Percentiles rank a stretch among this genome's conserved stretches.
Evolutionary conservation across 331 rosid species (phyloP).

Genomic region (Quercus phellos): DNA sequence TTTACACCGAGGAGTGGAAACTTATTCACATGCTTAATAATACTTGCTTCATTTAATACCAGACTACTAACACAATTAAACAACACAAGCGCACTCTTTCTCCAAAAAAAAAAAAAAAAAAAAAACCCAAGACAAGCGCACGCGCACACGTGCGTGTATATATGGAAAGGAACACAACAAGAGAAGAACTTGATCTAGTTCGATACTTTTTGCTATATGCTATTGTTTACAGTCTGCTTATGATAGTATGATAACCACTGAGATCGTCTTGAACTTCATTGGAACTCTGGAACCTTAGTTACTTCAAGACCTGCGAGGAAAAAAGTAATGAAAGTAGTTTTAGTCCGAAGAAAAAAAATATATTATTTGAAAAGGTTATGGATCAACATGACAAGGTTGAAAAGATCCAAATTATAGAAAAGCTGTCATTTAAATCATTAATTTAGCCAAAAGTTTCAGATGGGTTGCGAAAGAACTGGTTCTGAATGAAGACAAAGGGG

Average conservation of each 20-base stretch:
- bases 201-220: conserved; percentile 6
- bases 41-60: neutral
- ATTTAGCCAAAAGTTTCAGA: conserved; percentile 12
- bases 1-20: neutral
- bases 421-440: neutral
- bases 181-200: neutral
- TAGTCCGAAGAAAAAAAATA: neutral
- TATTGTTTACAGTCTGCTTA: conserved; percentile 1
- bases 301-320: conserved; percentile 35
- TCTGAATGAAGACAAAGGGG: neutral
- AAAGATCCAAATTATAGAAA: neutral
- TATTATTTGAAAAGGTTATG: neutral
- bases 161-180: neutral
- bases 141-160: neutral
- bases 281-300: conserved; percentile 2
- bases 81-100: neutral
- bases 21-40: neutral
- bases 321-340: neutral
- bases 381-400: neutral
- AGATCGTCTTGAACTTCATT: conserved; percentile 7
- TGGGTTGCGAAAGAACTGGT: neutral
- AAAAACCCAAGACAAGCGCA: neutral
- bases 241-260: neutral
- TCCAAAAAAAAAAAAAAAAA: too few species aligned
- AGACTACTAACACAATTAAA: neutral